phyloP scores from a whole-genome alignment of 495 filamentous ascomycete genomes.

The Aspergillus olivimuriae region DNA sequence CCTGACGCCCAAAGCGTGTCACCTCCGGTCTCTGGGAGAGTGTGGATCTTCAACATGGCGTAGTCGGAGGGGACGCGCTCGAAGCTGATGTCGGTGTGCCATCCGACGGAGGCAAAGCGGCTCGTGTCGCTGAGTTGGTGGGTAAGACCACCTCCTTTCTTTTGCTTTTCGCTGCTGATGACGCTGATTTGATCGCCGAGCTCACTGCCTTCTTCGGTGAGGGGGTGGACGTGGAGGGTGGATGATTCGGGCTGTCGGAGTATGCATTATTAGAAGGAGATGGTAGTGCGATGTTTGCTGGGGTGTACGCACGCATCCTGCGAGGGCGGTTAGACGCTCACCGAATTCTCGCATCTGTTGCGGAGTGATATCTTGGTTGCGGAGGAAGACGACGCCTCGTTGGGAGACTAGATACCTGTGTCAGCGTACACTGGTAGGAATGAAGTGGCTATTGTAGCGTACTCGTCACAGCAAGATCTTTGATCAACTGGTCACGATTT shows the following conservation, averaged over 20 bases:
- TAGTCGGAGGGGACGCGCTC: constrained; percentile 64
- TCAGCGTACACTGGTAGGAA: no score
- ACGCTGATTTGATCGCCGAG: constrained; percentile 33
- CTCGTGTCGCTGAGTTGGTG: constrained; percentile 28
- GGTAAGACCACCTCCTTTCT: constrained; percentile 30
- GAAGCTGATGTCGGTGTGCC: constrained; percentile 67
- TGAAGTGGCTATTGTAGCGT: no score
- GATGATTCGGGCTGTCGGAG: constrained; percentile 48
- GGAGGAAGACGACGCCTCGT: constrained; percentile 69
- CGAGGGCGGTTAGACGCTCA: constrained; percentile 14
- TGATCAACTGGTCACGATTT: constrained; percentile 41
- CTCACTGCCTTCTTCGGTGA: constrained; percentile 37
- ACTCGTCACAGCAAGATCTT: constrained; percentile 57
- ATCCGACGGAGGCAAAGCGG: constrained; percentile 37
- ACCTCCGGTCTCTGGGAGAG: constrained; percentile 66
- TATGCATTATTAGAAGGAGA: constrained; percentile 32
- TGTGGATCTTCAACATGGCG: constrained; percentile 50
- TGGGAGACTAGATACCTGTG: constrained; percentile 51
- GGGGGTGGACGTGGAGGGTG: constrained; percentile 60
- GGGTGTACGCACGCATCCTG: constrained; percentile 25
- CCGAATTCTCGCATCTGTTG: constrained; percentile 34
- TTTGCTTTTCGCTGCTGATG: constrained; percentile 34
- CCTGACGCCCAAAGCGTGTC: constrained; percentile 47
- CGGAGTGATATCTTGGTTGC: constrained; percentile 55
- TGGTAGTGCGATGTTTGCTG: constrained; percentile 31